These are phyloP conservation scores for Pisolithus albus DNA, from an alignment of 768 basidiomycete species.

Conservation along the genomic window DNA sequence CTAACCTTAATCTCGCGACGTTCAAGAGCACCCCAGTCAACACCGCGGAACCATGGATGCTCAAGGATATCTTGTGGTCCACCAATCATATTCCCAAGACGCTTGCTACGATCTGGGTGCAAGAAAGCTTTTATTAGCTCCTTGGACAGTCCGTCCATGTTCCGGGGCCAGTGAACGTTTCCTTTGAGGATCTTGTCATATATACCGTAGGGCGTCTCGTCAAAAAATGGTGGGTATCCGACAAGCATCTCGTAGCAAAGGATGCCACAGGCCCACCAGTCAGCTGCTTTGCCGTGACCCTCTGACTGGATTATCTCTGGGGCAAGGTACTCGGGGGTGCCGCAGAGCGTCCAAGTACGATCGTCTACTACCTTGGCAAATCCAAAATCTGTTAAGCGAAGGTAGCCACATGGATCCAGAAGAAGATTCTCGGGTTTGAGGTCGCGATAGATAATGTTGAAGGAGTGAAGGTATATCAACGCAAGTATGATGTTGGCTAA, in stretches of 20 bases:
- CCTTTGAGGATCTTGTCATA: constrained; percentile 95
- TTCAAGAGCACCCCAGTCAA: constrained; percentile 87
- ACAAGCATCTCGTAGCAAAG: constrained; percentile 98
- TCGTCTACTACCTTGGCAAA: constrained; percentile 98
- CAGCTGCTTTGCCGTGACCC: constrained; percentile 95
- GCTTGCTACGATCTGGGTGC: constrained; percentile 85
- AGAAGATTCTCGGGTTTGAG: constrained; percentile 99
- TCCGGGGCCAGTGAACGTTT: constrained; percentile 84
- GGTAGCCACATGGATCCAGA: constrained; percentile 86
- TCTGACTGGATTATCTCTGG: constrained; percentile 98
- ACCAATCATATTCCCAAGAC: constrained; percentile 88
- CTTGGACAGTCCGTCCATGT: constrained; percentile 83
- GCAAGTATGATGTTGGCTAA: constrained; percentile 94
- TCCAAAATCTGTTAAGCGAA: constrained; percentile 95
- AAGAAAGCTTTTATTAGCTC: constrained; percentile 86
- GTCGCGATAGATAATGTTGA: constrained; percentile 98
- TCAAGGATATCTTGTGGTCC: constrained; percentile 87
- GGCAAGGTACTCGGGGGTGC: constrained; percentile 93
- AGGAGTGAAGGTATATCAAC: constrained; percentile 88
- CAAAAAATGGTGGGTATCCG: constrained; percentile 97
- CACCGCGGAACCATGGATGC: constrained; percentile 93
- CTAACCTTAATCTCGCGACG: constrained; percentile 78
- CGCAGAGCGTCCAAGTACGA: constrained; percentile 96
- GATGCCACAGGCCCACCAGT: constrained; percentile 99
- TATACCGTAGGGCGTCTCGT: constrained; percentile 95